Conservation (phyloP, 2,329 filamentous ascomycete genomes). For the Aplosporella prunicola region DNA sequence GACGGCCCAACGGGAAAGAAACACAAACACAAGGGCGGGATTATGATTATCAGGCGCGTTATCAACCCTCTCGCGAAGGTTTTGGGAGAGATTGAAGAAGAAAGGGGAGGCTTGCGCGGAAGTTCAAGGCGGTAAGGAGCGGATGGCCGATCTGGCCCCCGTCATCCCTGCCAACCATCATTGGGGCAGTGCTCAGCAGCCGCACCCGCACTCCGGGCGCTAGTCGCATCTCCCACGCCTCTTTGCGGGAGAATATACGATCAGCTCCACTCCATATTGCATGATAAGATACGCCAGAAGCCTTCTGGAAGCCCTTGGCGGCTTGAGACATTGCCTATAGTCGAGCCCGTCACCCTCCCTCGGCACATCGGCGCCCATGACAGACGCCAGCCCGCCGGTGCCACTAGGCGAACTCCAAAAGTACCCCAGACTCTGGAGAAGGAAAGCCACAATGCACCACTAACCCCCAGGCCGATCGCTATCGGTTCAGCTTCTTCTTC, state of each 20-base stretch:
- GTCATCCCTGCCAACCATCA: slow-evolving; percentile 1
- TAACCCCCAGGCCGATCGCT: slow-evolving; percentile 1
- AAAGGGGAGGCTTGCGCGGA: slow-evolving; percentile 5
- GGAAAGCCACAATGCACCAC: background rate
- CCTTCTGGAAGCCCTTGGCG: background rate
- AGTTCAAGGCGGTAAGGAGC: slow-evolving; percentile 1
- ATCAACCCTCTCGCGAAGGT: no score
- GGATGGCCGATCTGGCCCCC: slow-evolving; percentile 4
- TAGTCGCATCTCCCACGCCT: slow-evolving; percentile 5
- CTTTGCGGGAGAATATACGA: no score
- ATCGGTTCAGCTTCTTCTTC: slow-evolving; percentile 33
- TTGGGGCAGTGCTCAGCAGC: no score
- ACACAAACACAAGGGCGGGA: no score
- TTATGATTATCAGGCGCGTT: no score
- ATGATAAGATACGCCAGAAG: slow-evolving; percentile 8
- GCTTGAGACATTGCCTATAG: background rate
- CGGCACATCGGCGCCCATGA: background rate
- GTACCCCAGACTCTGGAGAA: background rate
- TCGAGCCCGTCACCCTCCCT: no score
- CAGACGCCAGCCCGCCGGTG: background rate
- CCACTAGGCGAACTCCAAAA: slow-evolving; percentile 4
- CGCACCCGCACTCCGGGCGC: slow-evolving; percentile 5
- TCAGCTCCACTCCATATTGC: slow-evolving; percentile 6
- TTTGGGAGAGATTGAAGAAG: background rate
- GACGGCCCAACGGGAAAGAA: no score